Evolutionary conservation across 2,329 filamentous ascomycete genomes (phyloP).

Genomic region (Fusarium buxicola): DNA sequence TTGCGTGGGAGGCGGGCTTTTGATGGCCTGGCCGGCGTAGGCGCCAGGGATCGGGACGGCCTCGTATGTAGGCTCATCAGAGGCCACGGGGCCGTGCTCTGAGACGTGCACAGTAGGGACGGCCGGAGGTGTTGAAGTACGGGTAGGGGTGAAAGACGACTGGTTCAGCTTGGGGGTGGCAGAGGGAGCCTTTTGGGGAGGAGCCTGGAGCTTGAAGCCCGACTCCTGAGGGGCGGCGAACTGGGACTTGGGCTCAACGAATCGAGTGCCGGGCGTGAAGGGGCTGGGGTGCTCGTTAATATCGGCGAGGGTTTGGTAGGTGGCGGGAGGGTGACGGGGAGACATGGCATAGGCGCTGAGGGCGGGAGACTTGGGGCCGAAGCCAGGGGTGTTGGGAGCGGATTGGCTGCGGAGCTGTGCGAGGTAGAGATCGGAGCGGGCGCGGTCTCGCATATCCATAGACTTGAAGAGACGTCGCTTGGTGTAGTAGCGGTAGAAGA

Average conservation of each 20-base stretch:
- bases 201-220: slow-evolving; percentile 88
- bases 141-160: slow-evolving; percentile 69
- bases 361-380: slow-evolving; percentile 74
- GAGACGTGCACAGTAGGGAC: slow-evolving; percentile 60
- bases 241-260: slow-evolving; percentile 72
- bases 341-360: slow-evolving; percentile 64
- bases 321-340: slow-evolving; percentile 69
- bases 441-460: slow-evolving; percentile 95
- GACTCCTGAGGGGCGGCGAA: slow-evolving; percentile 65
- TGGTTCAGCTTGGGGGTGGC: slow-evolving; percentile 78
- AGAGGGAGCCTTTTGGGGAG: slow-evolving; percentile 80
- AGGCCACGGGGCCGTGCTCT: slow-evolving; percentile 75
- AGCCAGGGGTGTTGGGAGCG: slow-evolving; percentile 93
- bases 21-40: slow-evolving; percentile 71
- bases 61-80: slow-evolving; percentile 86
- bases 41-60: slow-evolving; percentile 90
- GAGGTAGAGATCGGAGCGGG: slow-evolving; percentile 94
- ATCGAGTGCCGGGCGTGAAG: slow-evolving; percentile 66
- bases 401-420: slow-evolving; percentile 86
- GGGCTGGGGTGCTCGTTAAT: slow-evolving; percentile 60
- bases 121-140: slow-evolving; percentile 50
- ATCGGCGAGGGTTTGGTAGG: slow-evolving; percentile 64
- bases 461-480: slow-evolving; percentile 96
- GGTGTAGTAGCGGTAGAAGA: slow-evolving; percentile 98
- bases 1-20: slow-evolving; percentile 62